These are phyloP conservation scores for Bryoglossum gracile DNA, from an alignment of 495 filamentous ascomycete species.

Conservation along the genomic window DNA sequence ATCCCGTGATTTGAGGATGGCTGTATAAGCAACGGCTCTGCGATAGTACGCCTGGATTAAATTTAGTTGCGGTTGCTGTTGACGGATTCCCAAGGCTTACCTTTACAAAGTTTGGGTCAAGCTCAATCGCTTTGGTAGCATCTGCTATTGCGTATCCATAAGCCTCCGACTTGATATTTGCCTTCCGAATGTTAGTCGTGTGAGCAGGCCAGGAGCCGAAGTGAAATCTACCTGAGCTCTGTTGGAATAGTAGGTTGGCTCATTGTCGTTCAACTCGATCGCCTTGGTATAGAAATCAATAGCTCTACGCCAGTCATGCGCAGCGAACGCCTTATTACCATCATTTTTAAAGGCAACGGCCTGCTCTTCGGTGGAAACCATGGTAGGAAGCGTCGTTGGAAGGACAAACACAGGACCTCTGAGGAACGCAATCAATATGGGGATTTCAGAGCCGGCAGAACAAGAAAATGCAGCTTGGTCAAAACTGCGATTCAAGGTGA, in stretches of 20 bases:
- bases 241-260: constrained; percentile 89
- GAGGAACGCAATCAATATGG: no score
- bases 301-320: constrained; percentile 80
- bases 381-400: no score
- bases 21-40: constrained; percentile 81
- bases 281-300: constrained; percentile 84
- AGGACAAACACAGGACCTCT: no score
- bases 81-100: no score
- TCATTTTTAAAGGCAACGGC: constrained; percentile 82
- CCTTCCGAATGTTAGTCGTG: constrained; percentile 50
- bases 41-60: constrained; percentile 98
- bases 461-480: no score
- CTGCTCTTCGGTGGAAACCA: constrained; percentile 42
- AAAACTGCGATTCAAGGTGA: no score
- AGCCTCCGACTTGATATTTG: constrained; percentile 90
- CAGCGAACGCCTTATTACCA: constrained; percentile 86
- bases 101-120: constrained; percentile 84
- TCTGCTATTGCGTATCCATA: constrained; percentile 90
- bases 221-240: constrained; percentile 68
- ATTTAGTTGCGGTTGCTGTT: no score
- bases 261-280: constrained; percentile 75
- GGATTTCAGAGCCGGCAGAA: no score
- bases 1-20: constrained; percentile 78
- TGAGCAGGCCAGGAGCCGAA: constrained; percentile 27
- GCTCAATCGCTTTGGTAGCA: constrained; percentile 87